These are phyloP conservation scores for Turritis glabra DNA, from an alignment of 345 rosid species.

Conservation along the genomic window DNA sequence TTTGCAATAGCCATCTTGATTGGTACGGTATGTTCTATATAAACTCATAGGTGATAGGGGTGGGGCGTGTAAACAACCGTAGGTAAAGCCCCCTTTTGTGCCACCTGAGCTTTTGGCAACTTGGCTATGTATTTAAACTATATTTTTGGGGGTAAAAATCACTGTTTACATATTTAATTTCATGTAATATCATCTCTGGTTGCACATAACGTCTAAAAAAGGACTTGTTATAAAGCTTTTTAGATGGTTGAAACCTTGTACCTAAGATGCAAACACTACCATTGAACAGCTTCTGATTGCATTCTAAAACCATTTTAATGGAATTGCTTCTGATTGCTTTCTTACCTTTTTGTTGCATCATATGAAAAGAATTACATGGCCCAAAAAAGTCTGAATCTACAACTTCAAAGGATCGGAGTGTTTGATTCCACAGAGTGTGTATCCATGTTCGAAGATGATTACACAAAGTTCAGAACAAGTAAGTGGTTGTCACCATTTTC, in stretches of 20 bases:
- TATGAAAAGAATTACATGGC: constrained; percentile 71
- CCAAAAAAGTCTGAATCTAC: constrained; percentile 68
- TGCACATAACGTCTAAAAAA: neutral
- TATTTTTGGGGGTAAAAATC: neutral
- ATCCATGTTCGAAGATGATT: constrained; percentile 64
- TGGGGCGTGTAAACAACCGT: neutral
- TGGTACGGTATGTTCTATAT: constrained; percentile 1
- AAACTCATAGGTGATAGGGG: constrained; percentile 12
- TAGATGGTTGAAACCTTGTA: neutral
- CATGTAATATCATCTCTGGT: neutral
- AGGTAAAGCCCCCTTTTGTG: neutral
- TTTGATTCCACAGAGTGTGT: constrained; percentile 59
- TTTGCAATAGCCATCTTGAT: constrained; percentile 29
- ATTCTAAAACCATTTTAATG: constrained; percentile 13
- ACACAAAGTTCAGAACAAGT: constrained; percentile 71
- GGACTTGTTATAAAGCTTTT: constrained; percentile 1
- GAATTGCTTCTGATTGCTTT: constrained; percentile 12
- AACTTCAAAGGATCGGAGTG: constrained; percentile 67
- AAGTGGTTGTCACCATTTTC: constrained; percentile 36
- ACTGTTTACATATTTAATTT: neutral
- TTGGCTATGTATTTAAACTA: neutral
- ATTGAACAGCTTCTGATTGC: constrained; percentile 9
- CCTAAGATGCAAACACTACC: constrained; percentile 9
- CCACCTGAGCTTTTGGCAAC: constrained; percentile 15
- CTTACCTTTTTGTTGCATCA: constrained; percentile 26